Evolutionary conservation across 495 filamentous ascomycete genomes (phyloP), one percentile per base, ranked within the genome.

Genomic region (Clavariopsis aquatica): DNA sequence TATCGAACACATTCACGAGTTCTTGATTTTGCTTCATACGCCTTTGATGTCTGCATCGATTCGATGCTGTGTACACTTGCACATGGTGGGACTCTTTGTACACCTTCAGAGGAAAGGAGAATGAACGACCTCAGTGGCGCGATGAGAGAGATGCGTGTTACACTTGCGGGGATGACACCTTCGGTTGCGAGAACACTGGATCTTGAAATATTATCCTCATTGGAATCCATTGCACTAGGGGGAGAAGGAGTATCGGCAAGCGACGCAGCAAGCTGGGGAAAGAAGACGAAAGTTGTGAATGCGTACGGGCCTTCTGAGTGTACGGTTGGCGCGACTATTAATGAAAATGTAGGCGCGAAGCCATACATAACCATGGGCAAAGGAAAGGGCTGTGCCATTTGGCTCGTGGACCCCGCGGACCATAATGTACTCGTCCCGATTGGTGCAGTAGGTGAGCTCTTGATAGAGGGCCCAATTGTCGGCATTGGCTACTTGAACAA

Each of bases 341-440:
- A 59, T 19, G 26, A 38, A 0, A 31, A 63, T n/a, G 52, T 61
- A 23, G 52, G 47, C 15, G 69, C 72, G 8, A 74, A 76, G 19
- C 26, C 59, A 6, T 61, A 71, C 12, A 73, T 71, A 5, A 78
- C 75, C 52, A 81, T 80, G 43, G 79, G 81, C 7, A 71, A 68
- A 24, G 80, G 77, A 2, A 77, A 78, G 1, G 80, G 79, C 27
- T 76, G 71, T 29, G 65, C 71, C 5, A 70, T 70, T 24, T 89
- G 87, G 86, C 74, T 89, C 60, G 81, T 85, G 27, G 80, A 87
- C 55, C 78, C 83, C 0, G 57, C 62, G 0, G 77, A 88, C 58
- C 78, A 81, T 49, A 64, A 85, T 26, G 54, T 68, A 0, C 78
- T 71, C 4, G 64, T 67, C 0, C 68, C 64, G 9, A 22, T 60